Percentiles rank a stretch among this genome's conserved stretches.
Conservation (phyloP, 345 rosid species). For the Corchorus olitorius region DNA sequence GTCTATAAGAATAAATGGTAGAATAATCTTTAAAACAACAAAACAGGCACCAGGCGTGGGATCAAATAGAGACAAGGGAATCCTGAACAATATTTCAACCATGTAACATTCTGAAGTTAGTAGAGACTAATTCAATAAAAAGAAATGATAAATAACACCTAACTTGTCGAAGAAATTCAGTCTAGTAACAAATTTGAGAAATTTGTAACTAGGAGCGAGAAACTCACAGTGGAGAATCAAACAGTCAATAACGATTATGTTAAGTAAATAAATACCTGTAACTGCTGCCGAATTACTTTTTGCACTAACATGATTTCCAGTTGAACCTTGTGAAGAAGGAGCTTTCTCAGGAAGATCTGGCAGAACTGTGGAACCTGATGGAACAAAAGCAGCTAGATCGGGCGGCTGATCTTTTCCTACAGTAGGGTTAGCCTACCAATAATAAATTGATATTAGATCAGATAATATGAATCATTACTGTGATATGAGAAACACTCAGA, state of each 20-base stretch:
- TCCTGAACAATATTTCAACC: not conserved
- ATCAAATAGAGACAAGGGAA: not conserved
- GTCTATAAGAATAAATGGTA: not conserved
- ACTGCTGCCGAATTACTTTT: constrained; percentile 41
- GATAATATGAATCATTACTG: constrained; percentile 5
- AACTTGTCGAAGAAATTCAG: not conserved
- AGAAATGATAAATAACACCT: not conserved
- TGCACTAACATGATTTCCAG: constrained; percentile 31
- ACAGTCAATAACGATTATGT: not conserved
- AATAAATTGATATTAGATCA: constrained; percentile 19
- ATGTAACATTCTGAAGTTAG: not conserved
- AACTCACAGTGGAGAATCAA: not conserved
- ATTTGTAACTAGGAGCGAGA: not conserved
- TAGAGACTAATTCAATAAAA: not conserved
- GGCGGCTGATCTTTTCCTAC: constrained; percentile 97
- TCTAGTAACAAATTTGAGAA: not conserved
- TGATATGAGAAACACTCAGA: constrained; percentile 11
- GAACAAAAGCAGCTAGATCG: constrained; percentile 79
- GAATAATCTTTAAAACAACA: not conserved
- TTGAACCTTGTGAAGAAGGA: constrained; percentile 34
- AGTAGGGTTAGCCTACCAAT: constrained; percentile 64
- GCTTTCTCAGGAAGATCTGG: constrained; percentile 50
- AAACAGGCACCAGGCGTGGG: not conserved
- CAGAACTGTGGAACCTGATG: constrained; percentile 53
- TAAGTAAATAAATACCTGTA: constrained; percentile 39